A percentile compares a stretch with the other conserved stretches of the same genome.
These are phyloP conservation scores for Tricholoma sp. DNA, from an alignment of 768 basidiomycete species.

Conservation along the genomic window DNA sequence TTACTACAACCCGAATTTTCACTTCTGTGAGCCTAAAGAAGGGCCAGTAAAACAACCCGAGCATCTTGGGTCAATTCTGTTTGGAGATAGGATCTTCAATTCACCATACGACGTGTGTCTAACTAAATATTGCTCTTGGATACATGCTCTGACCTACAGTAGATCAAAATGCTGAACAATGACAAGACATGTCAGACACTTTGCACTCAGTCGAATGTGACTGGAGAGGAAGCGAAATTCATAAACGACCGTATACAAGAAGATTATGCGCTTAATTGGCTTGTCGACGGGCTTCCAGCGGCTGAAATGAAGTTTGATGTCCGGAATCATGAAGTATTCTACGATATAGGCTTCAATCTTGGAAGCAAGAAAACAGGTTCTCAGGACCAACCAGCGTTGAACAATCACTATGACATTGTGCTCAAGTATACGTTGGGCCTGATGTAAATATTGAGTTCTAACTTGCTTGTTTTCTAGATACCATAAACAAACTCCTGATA, in stretches of 20 bases:
- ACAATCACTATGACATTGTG: conserved; percentile 92
- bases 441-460: neutral
- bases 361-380: conserved; percentile 62
- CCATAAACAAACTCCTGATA: conserved; percentile 61
- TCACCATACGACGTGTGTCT: conserved; percentile 77
- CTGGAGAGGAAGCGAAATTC: conserved; percentile 74
- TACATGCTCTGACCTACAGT: neutral
- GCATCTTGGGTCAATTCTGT: conserved; percentile 89
- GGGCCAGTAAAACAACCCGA: conserved; percentile 77
- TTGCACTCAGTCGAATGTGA: conserved; percentile 53
- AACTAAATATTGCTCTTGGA: neutral
- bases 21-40: conserved; percentile 77
- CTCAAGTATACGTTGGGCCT: conserved; percentile 45
- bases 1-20: conserved; percentile 84
- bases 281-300: conserved; percentile 90
- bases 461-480: conserved; percentile 47
- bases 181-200: conserved; percentile 72
- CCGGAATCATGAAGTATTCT: conserved; percentile 80
- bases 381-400: conserved; percentile 60
- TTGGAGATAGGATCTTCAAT: conserved; percentile 92
- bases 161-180: conserved; percentile 81
- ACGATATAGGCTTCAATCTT: conserved; percentile 93
- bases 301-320: conserved; percentile 87
- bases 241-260: conserved; percentile 89
- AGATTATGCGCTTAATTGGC: conserved; percentile 92